Base-by-base conservation (phyloP, 371 early-diverging fungal species). In the Circinella minor region DNA sequence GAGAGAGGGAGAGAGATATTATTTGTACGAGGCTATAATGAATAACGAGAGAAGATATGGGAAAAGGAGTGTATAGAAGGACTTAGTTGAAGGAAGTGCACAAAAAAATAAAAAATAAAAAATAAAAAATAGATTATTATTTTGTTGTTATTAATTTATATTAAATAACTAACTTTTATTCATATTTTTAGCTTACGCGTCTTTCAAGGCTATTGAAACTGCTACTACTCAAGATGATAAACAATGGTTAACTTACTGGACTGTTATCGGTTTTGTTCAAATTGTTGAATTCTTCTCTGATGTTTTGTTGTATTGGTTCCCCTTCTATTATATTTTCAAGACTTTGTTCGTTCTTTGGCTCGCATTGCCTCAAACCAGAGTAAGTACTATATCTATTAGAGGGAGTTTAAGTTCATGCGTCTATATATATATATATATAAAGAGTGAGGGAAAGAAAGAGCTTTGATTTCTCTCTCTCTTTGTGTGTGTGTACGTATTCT, bases 281-380 rank as follows among this genome's bases (percentile, higher is more conserved):
- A 81, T 93, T 46, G 54, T 90, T 67, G 97, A 97, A 85, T 95
- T 92, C 85, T 96, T 96, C 77, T 85, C 90, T 66, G 94, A 95
- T 67, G 65, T 90, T 65, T 65, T 97, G 15, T 81, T 94, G 64
- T 92, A 91, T 85, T 97, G 96, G 96, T 78, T 95, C 77, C 95
- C 96, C 62, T 93, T 98, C 83, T 98, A 96, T 87, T 97, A 93
- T 80, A 77, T 91, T 68, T 86, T 96, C 89, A 98, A 98, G 89
- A 91, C 96, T 18, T 76, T 87, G 14, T 81, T 95, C 68, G 81
- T 97, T 72, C 78, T 96, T 62, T 98, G 92, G 90, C 88, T 97
- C 48, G 79, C 90, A 76, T 73, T 92, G 67, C 96, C 96, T 69
- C 87, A 88, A 71, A 91, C 91, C 76, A 75, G 87, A 72, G 93